These are phyloP conservation scores for Arachis stenosperma DNA, from an alignment of 306 rosid species.

Conservation along the genomic window DNA sequence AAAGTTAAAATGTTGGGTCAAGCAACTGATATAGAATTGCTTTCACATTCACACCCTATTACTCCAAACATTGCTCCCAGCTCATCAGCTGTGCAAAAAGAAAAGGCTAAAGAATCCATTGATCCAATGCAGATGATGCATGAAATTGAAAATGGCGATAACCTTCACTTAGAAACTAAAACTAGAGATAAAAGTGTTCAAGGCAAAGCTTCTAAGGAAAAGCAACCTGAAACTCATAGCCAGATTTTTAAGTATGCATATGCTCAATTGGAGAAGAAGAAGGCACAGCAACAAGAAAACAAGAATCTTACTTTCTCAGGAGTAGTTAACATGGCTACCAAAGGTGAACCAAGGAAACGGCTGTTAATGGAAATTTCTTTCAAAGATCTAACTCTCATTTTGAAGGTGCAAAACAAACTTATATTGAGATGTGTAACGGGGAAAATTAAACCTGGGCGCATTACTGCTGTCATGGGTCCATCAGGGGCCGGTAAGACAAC, in stretches of 20 bases:
- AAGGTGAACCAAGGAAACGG: slow-evolving; percentile 50
- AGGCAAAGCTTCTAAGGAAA: slow-evolving; percentile 53
- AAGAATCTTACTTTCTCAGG: slow-evolving; percentile 70
- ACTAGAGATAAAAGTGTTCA: slow-evolving; percentile 30
- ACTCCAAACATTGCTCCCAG: slow-evolving; percentile 35
- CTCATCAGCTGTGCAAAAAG: slow-evolving; percentile 43
- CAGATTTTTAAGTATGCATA: slow-evolving; percentile 78
- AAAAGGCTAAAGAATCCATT: slow-evolving; percentile 45
- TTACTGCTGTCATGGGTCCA: slow-evolving; percentile 90
- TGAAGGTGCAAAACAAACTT: slow-evolving; percentile 66
- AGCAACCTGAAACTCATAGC: slow-evolving; percentile 52
- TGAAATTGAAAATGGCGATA: slow-evolving; percentile 56
- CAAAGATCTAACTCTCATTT: slow-evolving; percentile 67
- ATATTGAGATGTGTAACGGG: slow-evolving; percentile 78
- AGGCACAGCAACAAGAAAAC: slow-evolving; percentile 67
- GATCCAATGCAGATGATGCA: slow-evolving; percentile 47
- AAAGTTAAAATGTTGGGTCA: slow-evolving; percentile 50
- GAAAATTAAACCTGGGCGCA: slow-evolving; percentile 73
- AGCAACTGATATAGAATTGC: slow-evolving; percentile 40
- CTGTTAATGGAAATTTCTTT: slow-evolving; percentile 79
- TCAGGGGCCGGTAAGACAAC: slow-evolving; percentile 93
- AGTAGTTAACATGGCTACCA: slow-evolving; percentile 66
- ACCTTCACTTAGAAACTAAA: slow-evolving; percentile 36
- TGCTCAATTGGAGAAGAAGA: slow-evolving; percentile 76
- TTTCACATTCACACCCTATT: slow-evolving; percentile 37